Base-by-base conservation (phyloP, 805 yeast genomes). In the Cyberlindnera euphorbiae region DNA sequence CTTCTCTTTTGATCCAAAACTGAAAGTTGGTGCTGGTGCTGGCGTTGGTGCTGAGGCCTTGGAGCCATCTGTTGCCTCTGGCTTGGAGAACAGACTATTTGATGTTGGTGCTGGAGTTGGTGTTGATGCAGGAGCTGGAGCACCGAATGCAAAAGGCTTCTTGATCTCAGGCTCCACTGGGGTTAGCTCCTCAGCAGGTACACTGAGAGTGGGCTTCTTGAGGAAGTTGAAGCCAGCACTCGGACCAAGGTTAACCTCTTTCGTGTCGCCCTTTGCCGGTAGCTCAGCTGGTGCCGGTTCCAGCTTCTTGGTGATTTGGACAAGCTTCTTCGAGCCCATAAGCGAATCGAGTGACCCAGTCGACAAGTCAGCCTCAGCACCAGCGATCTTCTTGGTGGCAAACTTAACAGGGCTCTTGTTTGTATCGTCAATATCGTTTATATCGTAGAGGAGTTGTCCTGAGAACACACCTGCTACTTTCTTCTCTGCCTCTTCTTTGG, bases 181-280 rank as follows among this genome's bases (percentile, higher is more conserved):
- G 13, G 25, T 12, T 3, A 23, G 9, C 8, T 14, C 16, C 17
- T 32, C 25, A 11, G 7, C 19, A 13, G 28, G 18, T 8, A 8
- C 27, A 19, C 24, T 4, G 10, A 25, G 21, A 13, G 22, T 14
- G 8, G 30, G 36, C 17, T 35, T 41, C 5, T 36, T 39, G 26
- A 53, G 16, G 44, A 54, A 54, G 31, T 47, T 53, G 45, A 54
- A 54, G 3, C 59, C 59, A 6, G 59, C 50, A 44, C 59, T 54
- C 39, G 59, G 59, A 3, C 55, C 58, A 12, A 39, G 9, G 12
- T 19, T 31, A 16, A 36, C 23, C 17, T 30, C 34, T 14, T 29
- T 28, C n/a, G n/a, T n/a, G n/a, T n/a, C n/a, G n/a, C n/a, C n/a
- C n/a, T n/a, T n/a, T n/a, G n/a, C n/a, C n/a, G n/a, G n/a, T n/a